Conservation (phyloP, 1,139 yeast species). For the Saccharomyces hybrid region DNA sequence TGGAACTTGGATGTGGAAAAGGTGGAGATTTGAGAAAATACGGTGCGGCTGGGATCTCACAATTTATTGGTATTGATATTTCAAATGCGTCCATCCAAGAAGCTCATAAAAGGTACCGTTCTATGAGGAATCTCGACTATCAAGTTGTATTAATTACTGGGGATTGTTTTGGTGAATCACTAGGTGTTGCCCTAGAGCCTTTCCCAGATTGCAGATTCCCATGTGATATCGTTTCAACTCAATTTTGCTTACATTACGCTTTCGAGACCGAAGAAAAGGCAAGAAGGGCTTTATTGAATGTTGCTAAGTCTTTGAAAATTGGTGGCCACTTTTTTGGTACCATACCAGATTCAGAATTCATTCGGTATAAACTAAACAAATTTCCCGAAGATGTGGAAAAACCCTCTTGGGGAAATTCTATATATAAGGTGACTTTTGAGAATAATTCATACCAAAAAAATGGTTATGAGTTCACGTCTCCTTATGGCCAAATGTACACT, state of each 20-base stretch:
- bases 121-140: constrained; percentile 45
- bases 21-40: constrained; percentile 96
- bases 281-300: constrained; percentile 62
- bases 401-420: constrained; percentile 70
- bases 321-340: constrained; percentile 93
- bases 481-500: constrained; percentile 77
- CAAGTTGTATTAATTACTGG: constrained; percentile 85
- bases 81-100: constrained; percentile 84
- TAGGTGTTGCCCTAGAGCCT: constrained; percentile 69
- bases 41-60: constrained; percentile 63
- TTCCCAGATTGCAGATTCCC: constrained; percentile 63
- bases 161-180: constrained; percentile 69
- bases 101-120: constrained; percentile 66
- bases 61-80: constrained; percentile 84
- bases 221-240: constrained; percentile 81
- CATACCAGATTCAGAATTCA: constrained; percentile 85
- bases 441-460: constrained; percentile 54
- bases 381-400: constrained; percentile 43
- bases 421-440: constrained; percentile 75
- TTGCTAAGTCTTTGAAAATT: constrained; percentile 61
- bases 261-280: constrained; percentile 81
- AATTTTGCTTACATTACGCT: constrained; percentile 91
- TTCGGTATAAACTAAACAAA: constrained; percentile 53
- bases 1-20: constrained; percentile 96
- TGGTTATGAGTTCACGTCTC: constrained; percentile 62